A percentile compares a stretch with the other conserved stretches of the same genome.
These are phyloP conservation scores for Houttuynia cordata DNA, from an alignment of 164 flowering plant genomes.

Conservation along the genomic window DNA sequence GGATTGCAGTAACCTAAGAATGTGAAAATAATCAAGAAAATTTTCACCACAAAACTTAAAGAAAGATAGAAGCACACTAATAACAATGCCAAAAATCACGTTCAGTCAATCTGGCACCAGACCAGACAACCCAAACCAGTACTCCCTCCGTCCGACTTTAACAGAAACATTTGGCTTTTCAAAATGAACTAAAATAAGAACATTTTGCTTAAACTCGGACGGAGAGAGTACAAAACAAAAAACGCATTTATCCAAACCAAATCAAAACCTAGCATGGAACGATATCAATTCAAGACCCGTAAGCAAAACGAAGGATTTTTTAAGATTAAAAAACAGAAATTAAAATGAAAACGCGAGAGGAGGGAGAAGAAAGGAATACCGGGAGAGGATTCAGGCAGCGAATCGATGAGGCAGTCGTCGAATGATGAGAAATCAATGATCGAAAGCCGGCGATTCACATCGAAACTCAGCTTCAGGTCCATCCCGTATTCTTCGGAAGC, in stretches of 20 bases:
- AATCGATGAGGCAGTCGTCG: slow-evolving; percentile 5
- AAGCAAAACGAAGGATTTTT: no score
- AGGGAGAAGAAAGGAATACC: not conserved
- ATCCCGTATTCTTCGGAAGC: no score
- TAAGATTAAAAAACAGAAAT: no score
- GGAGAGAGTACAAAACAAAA: not conserved
- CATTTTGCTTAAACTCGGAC: no score
- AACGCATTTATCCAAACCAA: not conserved
- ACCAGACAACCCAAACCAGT: not conserved
- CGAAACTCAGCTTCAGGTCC: slow-evolving; percentile 4
- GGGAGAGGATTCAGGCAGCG: not conserved
- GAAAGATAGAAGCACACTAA: no score
- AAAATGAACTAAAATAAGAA: no score
- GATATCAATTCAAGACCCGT: no score
- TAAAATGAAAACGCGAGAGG: not conserved
- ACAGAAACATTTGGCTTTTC: no score
- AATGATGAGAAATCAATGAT: slow-evolving; percentile 6
- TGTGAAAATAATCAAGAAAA: no score
- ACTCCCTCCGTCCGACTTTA: no score
- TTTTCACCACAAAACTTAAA: no score
- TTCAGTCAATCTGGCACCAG: not conserved
- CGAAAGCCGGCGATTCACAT: slow-evolving; percentile 1
- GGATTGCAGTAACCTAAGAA: no score
- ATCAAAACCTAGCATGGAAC: not conserved
- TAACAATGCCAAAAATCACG: not conserved